These are phyloP conservation scores for Colletotrichum incanum DNA, from an alignment of 2,329 filamentous ascomycete species.

Conservation along the genomic window DNA sequence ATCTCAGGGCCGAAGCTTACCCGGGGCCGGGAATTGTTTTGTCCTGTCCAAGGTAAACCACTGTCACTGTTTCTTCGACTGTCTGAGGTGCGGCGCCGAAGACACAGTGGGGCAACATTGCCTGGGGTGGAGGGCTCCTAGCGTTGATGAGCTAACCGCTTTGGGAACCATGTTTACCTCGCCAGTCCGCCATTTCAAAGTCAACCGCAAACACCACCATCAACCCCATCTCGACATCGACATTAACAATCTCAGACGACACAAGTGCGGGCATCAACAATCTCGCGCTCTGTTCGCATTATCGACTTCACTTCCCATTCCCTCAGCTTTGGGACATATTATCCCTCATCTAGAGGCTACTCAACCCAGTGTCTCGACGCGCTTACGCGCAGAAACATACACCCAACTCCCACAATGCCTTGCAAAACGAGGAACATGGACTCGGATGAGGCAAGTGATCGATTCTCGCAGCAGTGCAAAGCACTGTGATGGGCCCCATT, in stretches of 20 bases:
- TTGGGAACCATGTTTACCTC: constrained; percentile 52
- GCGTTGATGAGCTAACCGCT: constrained; percentile 30
- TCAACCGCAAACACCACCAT: constrained; percentile 25
- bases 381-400: constrained; percentile 35
- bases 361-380: constrained; percentile 13
- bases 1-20: background rate
- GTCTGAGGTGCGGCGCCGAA: background rate
- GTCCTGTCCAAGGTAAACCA: background rate
- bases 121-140: constrained; percentile 8
- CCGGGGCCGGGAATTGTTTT: constrained; percentile 9
- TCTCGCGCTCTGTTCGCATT: background rate
- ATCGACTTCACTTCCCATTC: background rate
- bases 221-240: constrained; percentile 19
- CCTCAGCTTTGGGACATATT: background rate
- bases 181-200: constrained; percentile 14
- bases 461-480: background rate
- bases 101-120: background rate
- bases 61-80: background rate
- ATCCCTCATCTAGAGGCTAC: background rate
- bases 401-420: constrained; percentile 31
- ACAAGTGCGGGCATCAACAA: constrained; percentile 18
- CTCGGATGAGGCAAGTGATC: constrained; percentile 36
- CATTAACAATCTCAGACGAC: constrained; percentile 8
- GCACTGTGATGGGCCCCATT: background rate
- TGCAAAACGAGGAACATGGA: constrained; percentile 42